Percentiles rank a stretch among this genome's conserved stretches.
phyloP scores from a whole-genome alignment of 202 grass and related monocot species.

The Sporobolus alterniflorus region DNA sequence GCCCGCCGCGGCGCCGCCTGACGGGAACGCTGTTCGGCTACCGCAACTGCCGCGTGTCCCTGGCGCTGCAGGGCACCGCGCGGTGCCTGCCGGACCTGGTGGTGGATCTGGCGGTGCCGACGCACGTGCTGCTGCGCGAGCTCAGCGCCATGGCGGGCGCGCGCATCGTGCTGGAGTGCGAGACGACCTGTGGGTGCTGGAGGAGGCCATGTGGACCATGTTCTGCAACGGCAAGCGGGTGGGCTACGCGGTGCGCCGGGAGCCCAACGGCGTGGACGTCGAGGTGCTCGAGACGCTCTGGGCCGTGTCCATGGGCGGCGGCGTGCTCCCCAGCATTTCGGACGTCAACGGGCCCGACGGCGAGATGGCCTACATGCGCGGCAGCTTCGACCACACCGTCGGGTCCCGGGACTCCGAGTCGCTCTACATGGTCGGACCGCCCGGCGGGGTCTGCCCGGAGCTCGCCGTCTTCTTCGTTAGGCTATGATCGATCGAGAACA shows the following conservation, averaged over 20 bases:
- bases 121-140: conserved; percentile 61
- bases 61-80: conserved; percentile 64
- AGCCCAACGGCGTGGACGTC: conserved; percentile 53
- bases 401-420: conserved; percentile 62
- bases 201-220: conserved; percentile 66
- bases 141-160: conserved; percentile 37
- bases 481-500: conserved; percentile 25
- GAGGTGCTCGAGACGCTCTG: conserved; percentile 67
- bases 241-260: conserved; percentile 55
- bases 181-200: conserved; percentile 53
- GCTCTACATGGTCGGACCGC: conserved; percentile 64
- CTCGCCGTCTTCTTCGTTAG: conserved; percentile 77
- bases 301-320: conserved; percentile 65
- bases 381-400: conserved; percentile 61
- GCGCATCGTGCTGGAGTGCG: conserved; percentile 70
- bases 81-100: conserved; percentile 63
- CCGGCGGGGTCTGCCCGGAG: conserved; percentile 53
- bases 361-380: conserved; percentile 70
- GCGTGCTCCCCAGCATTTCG: conserved; percentile 46
- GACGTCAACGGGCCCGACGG: conserved; percentile 42
- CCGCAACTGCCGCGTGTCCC: conserved; percentile 49
- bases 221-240: conserved; percentile 68
- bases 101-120: conserved; percentile 60
- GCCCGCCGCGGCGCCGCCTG: conserved; percentile 8
- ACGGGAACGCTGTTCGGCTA: conserved; percentile 66